These are phyloP conservation scores for Rhinocladiella mackenziei DNA, from an alignment of 2,329 filamentous ascomycete genomes.

Conservation along the genomic window DNA sequence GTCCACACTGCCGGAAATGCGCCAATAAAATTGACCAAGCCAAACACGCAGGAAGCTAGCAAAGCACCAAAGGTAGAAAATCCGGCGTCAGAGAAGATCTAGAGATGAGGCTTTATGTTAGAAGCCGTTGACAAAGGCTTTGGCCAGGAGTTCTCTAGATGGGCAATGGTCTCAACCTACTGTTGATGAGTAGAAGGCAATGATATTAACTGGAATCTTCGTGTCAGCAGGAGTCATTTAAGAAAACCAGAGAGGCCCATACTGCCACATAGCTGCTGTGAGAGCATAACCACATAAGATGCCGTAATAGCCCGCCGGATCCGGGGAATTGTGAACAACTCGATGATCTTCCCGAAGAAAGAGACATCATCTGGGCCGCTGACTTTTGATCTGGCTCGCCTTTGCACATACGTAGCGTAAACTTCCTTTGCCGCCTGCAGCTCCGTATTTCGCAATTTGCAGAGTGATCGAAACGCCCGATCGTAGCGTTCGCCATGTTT, in stretches of 20 bases:
- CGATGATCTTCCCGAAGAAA: slow-evolving; percentile 33
- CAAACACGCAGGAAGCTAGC: slow-evolving; percentile 57
- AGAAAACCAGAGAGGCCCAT: slow-evolving; percentile 20
- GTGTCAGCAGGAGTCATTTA: slow-evolving; percentile 1
- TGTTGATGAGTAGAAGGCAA: slow-evolving; percentile 66
- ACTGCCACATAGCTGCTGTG: slow-evolving; percentile 38
- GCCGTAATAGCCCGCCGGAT: slow-evolving; percentile 33
- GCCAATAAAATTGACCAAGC: slow-evolving; percentile 62
- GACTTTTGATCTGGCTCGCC: slow-evolving; percentile 41
- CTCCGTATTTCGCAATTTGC: slow-evolving; percentile 54
- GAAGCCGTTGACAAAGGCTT: not conserved
- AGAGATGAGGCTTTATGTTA: not conserved
- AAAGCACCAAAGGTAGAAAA: slow-evolving; percentile 48
- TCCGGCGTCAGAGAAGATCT: slow-evolving; percentile 53
- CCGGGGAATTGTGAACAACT: slow-evolving; percentile 35
- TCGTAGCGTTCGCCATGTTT: slow-evolving; percentile 54
- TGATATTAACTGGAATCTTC: slow-evolving; percentile 55
- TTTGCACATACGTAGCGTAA: slow-evolving; percentile 50
- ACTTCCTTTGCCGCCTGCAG: slow-evolving; percentile 55
- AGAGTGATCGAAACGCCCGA: slow-evolving; percentile 59
- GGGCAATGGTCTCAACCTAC: slow-evolving; percentile 23
- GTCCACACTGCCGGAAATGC: slow-evolving; percentile 59
- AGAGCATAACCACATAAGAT: slow-evolving; percentile 34
- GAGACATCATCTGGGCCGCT: not conserved
- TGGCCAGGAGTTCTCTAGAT: not conserved